Percentiles rank a stretch among this genome's conserved stretches.
These are phyloP conservation scores for Conticribra guillardii DNA, from an alignment of 108 stramenopile species.

Conservation along the genomic window DNA sequence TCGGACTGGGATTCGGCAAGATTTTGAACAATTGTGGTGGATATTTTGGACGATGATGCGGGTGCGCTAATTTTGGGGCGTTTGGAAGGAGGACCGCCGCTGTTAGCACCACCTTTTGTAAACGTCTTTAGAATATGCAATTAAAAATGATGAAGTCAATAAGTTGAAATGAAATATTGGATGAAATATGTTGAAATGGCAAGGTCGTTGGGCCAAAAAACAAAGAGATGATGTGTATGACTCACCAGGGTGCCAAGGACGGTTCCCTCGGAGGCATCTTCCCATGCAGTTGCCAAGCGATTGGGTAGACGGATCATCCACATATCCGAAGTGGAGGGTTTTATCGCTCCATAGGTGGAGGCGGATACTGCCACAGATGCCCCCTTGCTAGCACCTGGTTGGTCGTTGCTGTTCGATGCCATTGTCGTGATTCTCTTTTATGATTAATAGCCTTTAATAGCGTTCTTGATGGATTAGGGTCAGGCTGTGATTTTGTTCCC, in stretches of 20 bases:
- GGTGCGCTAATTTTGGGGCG: constrained; percentile 23
- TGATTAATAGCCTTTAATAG: too few relatives aligned
- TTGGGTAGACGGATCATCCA: constrained; percentile 84
- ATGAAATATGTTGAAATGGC: too few relatives aligned
- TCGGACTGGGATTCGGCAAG: constrained; percentile 48
- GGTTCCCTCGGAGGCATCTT: constrained; percentile 77
- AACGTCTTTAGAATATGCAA: too few relatives aligned
- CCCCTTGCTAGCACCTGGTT: constrained; percentile 3
- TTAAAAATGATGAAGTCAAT: too few relatives aligned
- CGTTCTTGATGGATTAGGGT: too few relatives aligned
- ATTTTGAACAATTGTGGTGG: constrained; percentile 24
- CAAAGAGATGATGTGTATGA: too few relatives aligned
- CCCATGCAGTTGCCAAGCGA: constrained; percentile 71
- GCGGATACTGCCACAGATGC: constrained; percentile 39
- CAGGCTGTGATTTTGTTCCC: too few relatives aligned
- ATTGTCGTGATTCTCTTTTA: constrained; percentile 1
- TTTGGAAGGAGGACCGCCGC: constrained; percentile 28
- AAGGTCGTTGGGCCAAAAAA: too few relatives aligned
- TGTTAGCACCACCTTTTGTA: constrained; percentile 68
- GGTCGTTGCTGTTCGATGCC: constrained; percentile 11
- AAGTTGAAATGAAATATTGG: too few relatives aligned
- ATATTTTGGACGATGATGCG: constrained; percentile 30
- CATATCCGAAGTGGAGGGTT: constrained; percentile 34
- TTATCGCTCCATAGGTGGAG: constrained; percentile 48
- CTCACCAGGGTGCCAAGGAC: constrained; percentile 80